Evolutionary conservation across 805 yeast species (phyloP).

Genomic region (Cyberlindnera mycetangii): DNA sequence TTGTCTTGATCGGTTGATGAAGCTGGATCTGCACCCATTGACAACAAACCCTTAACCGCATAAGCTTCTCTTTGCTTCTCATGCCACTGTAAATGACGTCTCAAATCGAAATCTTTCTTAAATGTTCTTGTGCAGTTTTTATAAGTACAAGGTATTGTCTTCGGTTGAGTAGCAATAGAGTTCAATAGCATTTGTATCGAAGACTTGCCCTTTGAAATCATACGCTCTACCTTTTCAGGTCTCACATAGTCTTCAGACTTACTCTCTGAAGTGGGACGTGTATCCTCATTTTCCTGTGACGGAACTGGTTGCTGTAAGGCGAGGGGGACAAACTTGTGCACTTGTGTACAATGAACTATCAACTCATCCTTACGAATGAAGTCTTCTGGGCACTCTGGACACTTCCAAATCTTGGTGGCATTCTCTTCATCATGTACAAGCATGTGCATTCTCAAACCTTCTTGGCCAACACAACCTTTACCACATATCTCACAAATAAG

Average conservation of each 20-base stretch:
- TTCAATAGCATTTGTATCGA: constrained; percentile 32
- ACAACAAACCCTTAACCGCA: constrained; percentile 12
- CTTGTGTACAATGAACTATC: constrained; percentile 50
- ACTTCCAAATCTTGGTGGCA: constrained; percentile 51
- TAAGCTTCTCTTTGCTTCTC: constrained; percentile 25
- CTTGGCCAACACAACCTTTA: constrained; percentile 68
- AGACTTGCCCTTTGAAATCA: constrained; percentile 26
- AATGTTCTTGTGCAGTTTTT: constrained; percentile 52
- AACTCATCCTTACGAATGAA: constrained; percentile 59
- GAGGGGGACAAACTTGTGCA: constrained; percentile 33
- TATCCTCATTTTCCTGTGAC: not conserved
- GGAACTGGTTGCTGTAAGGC: constrained; percentile 6
- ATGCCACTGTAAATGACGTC: constrained; percentile 55
- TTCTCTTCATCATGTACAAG: constrained; percentile 55
- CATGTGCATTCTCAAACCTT: constrained; percentile 74
- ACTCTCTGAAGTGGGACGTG: not conserved
- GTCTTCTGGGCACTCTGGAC: constrained; percentile 49
- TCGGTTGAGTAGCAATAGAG: constrained; percentile 31
- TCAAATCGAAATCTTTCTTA: constrained; percentile 44
- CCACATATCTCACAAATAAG: constrained; percentile 62
- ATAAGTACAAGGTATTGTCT: constrained; percentile 44
- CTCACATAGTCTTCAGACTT: constrained; percentile 8
- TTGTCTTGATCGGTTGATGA: not conserved
- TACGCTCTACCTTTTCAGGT: constrained; percentile 25
- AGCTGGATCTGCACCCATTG: constrained; percentile 9